Conservation (phyloP, 441 rosid genomes). For the Euphorbia neoarborescens region DNA sequence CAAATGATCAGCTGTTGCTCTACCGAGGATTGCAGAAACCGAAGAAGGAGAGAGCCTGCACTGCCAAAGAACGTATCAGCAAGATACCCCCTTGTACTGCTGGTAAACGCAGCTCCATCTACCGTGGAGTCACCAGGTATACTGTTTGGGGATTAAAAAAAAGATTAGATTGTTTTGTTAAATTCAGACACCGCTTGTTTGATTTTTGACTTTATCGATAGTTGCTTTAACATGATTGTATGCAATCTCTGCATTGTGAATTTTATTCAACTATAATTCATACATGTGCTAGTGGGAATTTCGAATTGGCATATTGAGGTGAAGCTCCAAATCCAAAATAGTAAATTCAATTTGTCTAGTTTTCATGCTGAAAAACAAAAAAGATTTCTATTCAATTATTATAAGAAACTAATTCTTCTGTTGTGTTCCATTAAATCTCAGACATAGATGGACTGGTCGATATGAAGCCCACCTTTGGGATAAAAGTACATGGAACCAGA, state of each 20-base stretch:
- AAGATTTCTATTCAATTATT: neutral
- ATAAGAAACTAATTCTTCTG: neutral
- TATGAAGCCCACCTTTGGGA: constrained; percentile 97
- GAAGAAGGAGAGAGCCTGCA: constrained; percentile 90
- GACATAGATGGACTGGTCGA: constrained; percentile 95
- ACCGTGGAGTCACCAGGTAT: constrained; percentile 91
- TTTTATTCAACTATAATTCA: neutral
- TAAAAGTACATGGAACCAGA: constrained; percentile 77
- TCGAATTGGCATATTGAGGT: neutral
- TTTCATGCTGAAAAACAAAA: neutral
- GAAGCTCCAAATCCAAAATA: neutral
- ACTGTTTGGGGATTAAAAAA: neutral
- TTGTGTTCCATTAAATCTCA: constrained; percentile 23
- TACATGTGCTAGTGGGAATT: neutral
- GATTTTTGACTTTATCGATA: neutral
- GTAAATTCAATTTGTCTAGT: neutral
- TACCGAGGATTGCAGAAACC: constrained; percentile 78
- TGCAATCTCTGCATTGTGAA: neutral
- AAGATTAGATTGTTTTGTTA: too few relatives aligned
- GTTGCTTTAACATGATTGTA: neutral
- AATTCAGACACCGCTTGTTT: neutral
- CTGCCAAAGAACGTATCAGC: constrained; percentile 95
- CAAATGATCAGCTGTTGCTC: constrained; percentile 64
- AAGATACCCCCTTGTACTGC: constrained; percentile 86
- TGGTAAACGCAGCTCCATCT: constrained; percentile 72